These are phyloP conservation scores for Xylaria sp. DNA, from an alignment of 2,329 filamentous ascomycete genomes.

Conservation along the genomic window DNA sequence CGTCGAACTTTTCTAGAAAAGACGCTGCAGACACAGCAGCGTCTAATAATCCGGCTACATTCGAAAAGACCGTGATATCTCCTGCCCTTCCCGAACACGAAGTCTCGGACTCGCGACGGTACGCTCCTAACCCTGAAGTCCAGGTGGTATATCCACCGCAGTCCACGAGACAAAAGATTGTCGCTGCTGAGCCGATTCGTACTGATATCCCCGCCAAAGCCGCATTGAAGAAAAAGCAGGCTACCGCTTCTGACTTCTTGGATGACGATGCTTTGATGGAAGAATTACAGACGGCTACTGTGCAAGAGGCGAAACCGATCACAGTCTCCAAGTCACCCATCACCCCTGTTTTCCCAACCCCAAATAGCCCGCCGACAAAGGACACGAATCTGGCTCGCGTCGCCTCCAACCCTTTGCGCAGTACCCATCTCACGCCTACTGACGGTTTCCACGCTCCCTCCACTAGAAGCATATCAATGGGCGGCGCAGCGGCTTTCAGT, in stretches of 20 bases:
- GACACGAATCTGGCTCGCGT: conserved; percentile 39
- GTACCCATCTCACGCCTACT: conserved; percentile 40
- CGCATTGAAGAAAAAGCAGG: conserved; percentile 32
- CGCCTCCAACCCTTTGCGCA: conserved; percentile 45
- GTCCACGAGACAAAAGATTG: conserved; percentile 33
- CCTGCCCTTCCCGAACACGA: conserved; percentile 5
- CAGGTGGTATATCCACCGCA: conserved; percentile 27
- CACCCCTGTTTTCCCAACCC: conserved; percentile 52
- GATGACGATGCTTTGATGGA: conserved; percentile 74
- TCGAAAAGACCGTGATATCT: conserved; percentile 4
- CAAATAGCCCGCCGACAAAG: conserved; percentile 27
- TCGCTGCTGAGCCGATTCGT: conserved; percentile 49
- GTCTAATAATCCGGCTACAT: conserved; percentile 14
- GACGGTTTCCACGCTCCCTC: conserved; percentile 43
- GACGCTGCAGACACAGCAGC: conserved; percentile 31
- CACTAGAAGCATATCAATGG: conserved; percentile 51
- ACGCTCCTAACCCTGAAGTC: conserved; percentile 16
- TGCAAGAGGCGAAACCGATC: conserved; percentile 78
- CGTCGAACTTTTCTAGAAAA: conserved; percentile 42
- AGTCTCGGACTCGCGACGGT: conserved; percentile 14
- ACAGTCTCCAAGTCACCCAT: conserved; percentile 79
- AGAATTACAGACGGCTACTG: conserved; percentile 73
- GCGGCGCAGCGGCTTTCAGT: conserved; percentile 50
- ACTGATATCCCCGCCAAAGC: conserved; percentile 41
- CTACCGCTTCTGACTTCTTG: conserved; percentile 40